Conservation (phyloP, 805 yeast genomes). For the Alloascoidea hylecoeti region DNA sequence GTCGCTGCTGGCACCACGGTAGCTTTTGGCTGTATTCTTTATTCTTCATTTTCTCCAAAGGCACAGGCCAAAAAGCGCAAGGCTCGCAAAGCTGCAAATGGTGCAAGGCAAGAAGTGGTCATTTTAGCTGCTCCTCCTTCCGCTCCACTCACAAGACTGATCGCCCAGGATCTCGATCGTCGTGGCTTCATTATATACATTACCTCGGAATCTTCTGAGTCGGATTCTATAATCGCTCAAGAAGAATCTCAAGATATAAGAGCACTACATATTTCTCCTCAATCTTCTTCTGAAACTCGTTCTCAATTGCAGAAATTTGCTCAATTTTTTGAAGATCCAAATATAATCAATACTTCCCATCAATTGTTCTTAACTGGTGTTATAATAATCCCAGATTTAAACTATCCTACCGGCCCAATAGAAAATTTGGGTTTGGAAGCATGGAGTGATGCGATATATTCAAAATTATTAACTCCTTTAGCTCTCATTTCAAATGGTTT, state of each 20-base stretch:
- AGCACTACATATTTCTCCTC: slow-evolving; percentile 39
- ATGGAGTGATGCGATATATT: slow-evolving; percentile 34
- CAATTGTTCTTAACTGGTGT: slow-evolving; percentile 45
- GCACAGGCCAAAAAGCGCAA: slow-evolving; percentile 24
- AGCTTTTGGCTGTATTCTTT: slow-evolving; percentile 1
- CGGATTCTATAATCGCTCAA: slow-evolving; percentile 27
- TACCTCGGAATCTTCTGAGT: slow-evolving; percentile 47
- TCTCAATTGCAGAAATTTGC: slow-evolving; percentile 32
- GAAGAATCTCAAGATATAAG: slow-evolving; percentile 60
- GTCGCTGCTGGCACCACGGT: neutral
- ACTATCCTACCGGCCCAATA: slow-evolving; percentile 54
- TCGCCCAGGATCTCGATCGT: slow-evolving; percentile 61
- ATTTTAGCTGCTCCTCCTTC: slow-evolving; percentile 64
- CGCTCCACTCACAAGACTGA: slow-evolving; percentile 54
- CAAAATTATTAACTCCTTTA: slow-evolving; percentile 32
- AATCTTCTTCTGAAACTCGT: slow-evolving; percentile 27
- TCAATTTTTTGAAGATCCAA: slow-evolving; percentile 39
- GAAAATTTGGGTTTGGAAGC: slow-evolving; percentile 35
- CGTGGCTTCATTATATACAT: slow-evolving; percentile 75
- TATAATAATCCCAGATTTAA: slow-evolving; percentile 54
- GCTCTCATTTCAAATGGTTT: slow-evolving; percentile 41
- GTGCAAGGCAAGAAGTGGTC: slow-evolving; percentile 65
- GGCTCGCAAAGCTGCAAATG: slow-evolving; percentile 49
- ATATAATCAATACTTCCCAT: slow-evolving; percentile 43
- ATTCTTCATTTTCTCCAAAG: neutral